These are phyloP conservation scores for Babesia sp. DNA, from an alignment of 169 alveolate genomes.

Conservation along the genomic window DNA sequence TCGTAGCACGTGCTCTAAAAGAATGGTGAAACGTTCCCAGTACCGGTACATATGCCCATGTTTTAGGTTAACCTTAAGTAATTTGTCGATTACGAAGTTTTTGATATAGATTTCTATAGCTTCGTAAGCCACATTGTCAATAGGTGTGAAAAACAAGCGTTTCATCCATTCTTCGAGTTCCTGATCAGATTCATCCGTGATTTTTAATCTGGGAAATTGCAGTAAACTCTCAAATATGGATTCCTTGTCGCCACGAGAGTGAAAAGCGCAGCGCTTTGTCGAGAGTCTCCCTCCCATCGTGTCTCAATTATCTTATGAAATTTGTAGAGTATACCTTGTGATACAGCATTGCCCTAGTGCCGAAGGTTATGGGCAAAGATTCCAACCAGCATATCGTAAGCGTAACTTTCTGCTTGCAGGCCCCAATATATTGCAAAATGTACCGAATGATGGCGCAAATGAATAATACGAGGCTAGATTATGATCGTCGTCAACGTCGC, in stretches of 20 bases:
- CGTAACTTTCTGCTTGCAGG: too few species aligned
- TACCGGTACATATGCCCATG: constrained; percentile 13
- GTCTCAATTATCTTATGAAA: background rate
- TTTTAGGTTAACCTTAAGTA: constrained; percentile 8
- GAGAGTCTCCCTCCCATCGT: constrained; percentile 22
- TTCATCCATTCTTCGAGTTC: background rate
- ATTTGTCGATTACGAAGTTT: constrained; percentile 18
- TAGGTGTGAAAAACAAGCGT: background rate
- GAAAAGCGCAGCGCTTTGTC: background rate
- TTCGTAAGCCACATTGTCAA: constrained; percentile 28
- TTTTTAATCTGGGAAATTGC: constrained; percentile 15
- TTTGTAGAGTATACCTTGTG: too few species aligned
- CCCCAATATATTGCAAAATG: too few species aligned
- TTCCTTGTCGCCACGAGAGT: background rate
- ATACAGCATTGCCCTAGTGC: too few species aligned
- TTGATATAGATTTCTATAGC: constrained; percentile 7
- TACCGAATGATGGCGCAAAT: too few species aligned
- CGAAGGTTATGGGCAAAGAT: too few species aligned
- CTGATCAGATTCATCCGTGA: background rate
- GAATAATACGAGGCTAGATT: too few species aligned
- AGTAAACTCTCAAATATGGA: constrained; percentile 22
- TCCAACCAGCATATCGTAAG: too few species aligned
- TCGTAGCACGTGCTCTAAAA: constrained; percentile 4
- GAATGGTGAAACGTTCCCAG: constrained; percentile 15
- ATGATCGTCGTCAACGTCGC: too few species aligned